Conservation (phyloP, 495 filamentous ascomycete species). For the Corynascus novoguineensis region DNA sequence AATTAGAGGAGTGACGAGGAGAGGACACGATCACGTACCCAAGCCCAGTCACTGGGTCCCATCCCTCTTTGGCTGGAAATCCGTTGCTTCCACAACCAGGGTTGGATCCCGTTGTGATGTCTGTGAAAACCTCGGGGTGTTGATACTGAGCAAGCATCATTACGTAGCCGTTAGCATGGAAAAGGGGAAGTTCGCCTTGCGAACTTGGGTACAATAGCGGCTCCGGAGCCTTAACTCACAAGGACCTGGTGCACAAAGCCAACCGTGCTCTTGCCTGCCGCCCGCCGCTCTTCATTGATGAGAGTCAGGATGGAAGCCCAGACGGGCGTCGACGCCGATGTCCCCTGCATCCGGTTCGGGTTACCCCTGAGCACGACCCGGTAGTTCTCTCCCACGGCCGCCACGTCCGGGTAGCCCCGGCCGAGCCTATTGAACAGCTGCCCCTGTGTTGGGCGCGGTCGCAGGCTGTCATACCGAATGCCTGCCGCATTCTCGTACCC, state of each 20-base stretch:
- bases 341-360: conserved; percentile 46
- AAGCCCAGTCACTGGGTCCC: conserved; percentile 62
- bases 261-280: conserved; percentile 46
- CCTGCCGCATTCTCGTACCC: conserved; percentile 28
- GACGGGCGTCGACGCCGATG: conserved; percentile 54
- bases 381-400: conserved; percentile 58
- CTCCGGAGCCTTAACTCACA: conserved; percentile 41
- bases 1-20: neutral
- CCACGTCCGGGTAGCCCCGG: conserved; percentile 60
- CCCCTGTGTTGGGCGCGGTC: conserved; percentile 33
- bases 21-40: conserved; percentile 30
- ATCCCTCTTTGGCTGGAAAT: conserved; percentile 49
- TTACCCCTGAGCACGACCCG: conserved; percentile 42
- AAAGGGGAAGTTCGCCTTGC: too few relatives aligned
- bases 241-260: conserved; percentile 53
- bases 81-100: conserved; percentile 54
- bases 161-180: too few relatives aligned
- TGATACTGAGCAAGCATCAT: conserved; percentile 38
- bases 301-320: conserved; percentile 55
- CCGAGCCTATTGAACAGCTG: conserved; percentile 51
- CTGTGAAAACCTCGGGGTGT: conserved; percentile 55
- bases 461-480: conserved; percentile 20
- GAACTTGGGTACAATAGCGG: too few relatives aligned
- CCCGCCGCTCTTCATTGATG: conserved; percentile 58
- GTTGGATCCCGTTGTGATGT: conserved; percentile 57